phyloP scores from a whole-genome alignment of 352 stramenopile genomes.

The Pelagophyceae sp. region DNA sequence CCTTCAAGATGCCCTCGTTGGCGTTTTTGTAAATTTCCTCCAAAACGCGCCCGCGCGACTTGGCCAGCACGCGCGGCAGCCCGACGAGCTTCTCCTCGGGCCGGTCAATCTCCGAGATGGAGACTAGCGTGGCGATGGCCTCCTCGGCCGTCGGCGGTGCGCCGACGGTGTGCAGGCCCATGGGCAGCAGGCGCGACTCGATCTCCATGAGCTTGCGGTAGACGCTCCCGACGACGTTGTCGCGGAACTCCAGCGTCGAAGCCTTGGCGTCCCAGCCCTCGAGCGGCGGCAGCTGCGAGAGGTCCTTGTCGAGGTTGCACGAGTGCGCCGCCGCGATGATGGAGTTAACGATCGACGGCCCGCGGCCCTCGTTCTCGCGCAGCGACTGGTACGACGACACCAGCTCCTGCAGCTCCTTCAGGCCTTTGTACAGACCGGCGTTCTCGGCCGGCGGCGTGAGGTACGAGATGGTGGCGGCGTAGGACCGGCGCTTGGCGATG shows the following conservation, averaged over 20 bases:
- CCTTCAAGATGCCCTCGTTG: slow-evolving; percentile 59
- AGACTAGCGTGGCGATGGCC: slow-evolving; percentile 67
- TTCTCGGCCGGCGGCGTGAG: slow-evolving; percentile 72
- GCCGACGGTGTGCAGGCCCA: slow-evolving; percentile 67
- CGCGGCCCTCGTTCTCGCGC: slow-evolving; percentile 61
- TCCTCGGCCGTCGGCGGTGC: slow-evolving; percentile 66
- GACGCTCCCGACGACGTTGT: slow-evolving; percentile 61
- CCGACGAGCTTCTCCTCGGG: slow-evolving; percentile 66
- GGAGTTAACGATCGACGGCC: slow-evolving; percentile 68
- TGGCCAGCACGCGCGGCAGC: slow-evolving; percentile 62
- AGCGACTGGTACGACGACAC: slow-evolving; percentile 69
- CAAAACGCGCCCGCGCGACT: slow-evolving; percentile 60
- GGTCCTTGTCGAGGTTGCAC: slow-evolving; percentile 71
- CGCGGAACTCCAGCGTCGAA: slow-evolving; percentile 46
- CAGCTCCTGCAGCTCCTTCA: slow-evolving; percentile 64
- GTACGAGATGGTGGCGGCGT: slow-evolving; percentile 73
- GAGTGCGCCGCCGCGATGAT: slow-evolving; percentile 66
- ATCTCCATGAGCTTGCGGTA: slow-evolving; percentile 75
- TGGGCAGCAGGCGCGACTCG: slow-evolving; percentile 65
- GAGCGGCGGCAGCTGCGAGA: slow-evolving; percentile 34
- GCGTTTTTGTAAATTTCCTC: slow-evolving; percentile 67
- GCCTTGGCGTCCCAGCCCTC: slow-evolving; percentile 37
- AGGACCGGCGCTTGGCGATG: slow-evolving; percentile 69
- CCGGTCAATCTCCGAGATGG: slow-evolving; percentile 68
- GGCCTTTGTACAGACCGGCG: slow-evolving; percentile 69